Evolutionary conservation across 129 eudicot genomes (phyloP).

Genomic region (Tagetes patula): DNA sequence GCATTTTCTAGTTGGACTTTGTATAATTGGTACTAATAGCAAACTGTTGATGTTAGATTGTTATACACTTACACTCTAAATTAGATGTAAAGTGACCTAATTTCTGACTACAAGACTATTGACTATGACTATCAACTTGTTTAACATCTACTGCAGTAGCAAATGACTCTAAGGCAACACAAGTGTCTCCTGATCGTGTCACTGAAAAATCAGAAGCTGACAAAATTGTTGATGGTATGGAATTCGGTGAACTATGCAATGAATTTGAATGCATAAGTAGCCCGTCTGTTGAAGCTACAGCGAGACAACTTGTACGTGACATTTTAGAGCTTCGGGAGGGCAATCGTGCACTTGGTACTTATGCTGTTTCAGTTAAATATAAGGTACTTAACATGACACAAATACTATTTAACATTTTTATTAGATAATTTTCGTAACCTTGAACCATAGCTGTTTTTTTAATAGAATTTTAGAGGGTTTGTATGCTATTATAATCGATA

Average conservation of each 20-base stretch:
- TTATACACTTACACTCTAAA: neutral
- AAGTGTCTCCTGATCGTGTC: conserved; percentile 35
- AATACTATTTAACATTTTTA: neutral
- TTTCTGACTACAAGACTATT: neutral
- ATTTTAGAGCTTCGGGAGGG: conserved; percentile 82
- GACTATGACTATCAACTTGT: neutral
- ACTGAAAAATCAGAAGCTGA: conserved; percentile 62
- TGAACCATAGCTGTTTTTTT: neutral
- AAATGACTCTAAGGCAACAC: conserved; percentile 65
- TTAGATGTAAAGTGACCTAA: neutral
- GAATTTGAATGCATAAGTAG: conserved; percentile 97
- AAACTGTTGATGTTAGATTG: neutral
- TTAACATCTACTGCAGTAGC: conserved; percentile 48
- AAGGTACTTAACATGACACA: conserved; percentile 41
- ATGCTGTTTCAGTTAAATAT: conserved; percentile 77
- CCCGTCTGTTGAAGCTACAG: conserved; percentile 91
- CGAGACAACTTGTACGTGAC: conserved; percentile 92
- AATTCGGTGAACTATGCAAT: conserved; percentile 87
- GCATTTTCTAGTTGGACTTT: neutral
- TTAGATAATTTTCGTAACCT: too few relatives aligned
- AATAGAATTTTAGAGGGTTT: neutral
- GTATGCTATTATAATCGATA: neutral
- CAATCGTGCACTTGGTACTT: conserved; percentile 89
- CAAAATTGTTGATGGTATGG: conserved; percentile 75
- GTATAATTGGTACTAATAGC: neutral